A percentile compares a stretch with the other conserved stretches of the same genome.
Conservation (phyloP, 192 early-diverging fungal genomes). For the Coemansia sp. region DNA sequence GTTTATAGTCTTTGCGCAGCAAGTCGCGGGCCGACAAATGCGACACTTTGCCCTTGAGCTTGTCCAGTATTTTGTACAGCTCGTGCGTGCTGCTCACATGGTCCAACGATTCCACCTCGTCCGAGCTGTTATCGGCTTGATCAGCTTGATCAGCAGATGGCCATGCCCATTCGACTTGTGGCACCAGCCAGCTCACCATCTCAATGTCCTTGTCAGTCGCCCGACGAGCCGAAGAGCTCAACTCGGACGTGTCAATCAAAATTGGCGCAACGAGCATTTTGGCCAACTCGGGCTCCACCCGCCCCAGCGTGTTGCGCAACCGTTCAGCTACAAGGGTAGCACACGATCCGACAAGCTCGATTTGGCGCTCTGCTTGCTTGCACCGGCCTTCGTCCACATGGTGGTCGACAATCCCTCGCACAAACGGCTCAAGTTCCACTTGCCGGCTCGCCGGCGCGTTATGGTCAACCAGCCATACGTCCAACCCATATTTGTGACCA, state of each 20-base stretch:
- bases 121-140: neutral
- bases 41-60: constrained; percentile 37
- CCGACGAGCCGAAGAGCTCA: constrained; percentile 16
- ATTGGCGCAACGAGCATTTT: constrained; percentile 41
- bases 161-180: constrained; percentile 29
- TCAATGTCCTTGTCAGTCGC: constrained; percentile 36
- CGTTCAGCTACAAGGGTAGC: constrained; percentile 29
- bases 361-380: constrained; percentile 16
- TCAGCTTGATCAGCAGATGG: neutral
- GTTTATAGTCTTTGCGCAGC: constrained; percentile 57
- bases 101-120: constrained; percentile 6
- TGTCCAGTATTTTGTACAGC: constrained; percentile 31
- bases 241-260: constrained; percentile 35
- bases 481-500: neutral
- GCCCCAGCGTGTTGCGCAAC: neutral
- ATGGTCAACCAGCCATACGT: constrained; percentile 48
- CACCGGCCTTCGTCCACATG: constrained; percentile 45
- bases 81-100: constrained; percentile 13
- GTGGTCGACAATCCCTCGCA: constrained; percentile 52
- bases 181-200: constrained; percentile 22
- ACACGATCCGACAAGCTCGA: constrained; percentile 45
- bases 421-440: constrained; percentile 27
- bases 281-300: constrained; percentile 21
- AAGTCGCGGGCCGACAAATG: constrained; percentile 37
- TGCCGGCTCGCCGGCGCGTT: constrained; percentile 42